phyloP scores from a whole-genome alignment of 352 stramenopile species.

The Phytophthora hibernalis region DNA sequence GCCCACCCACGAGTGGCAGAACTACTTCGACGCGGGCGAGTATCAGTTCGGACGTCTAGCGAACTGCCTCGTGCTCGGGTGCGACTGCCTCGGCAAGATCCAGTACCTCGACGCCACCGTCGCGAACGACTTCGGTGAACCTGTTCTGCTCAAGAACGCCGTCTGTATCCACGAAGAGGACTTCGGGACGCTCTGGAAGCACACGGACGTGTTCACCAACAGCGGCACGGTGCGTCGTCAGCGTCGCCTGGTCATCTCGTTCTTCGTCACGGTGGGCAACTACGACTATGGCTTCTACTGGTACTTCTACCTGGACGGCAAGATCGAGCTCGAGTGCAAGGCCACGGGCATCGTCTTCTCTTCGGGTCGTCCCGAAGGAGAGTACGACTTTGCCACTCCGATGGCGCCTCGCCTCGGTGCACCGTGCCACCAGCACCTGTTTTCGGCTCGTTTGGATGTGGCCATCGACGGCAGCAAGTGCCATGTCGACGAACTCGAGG shows the following conservation, averaged over 20 bases:
- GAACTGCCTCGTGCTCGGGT: constrained; percentile 77
- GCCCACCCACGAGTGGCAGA: constrained; percentile 70
- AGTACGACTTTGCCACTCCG: constrained; percentile 50
- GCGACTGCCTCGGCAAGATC: constrained; percentile 84
- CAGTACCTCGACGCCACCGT: constrained; percentile 84
- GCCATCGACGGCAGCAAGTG: constrained; percentile 65
- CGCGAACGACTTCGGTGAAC: constrained; percentile 60
- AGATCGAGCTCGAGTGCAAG: constrained; percentile 80
- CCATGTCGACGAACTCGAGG: constrained; percentile 56
- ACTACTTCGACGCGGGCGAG: constrained; percentile 82
- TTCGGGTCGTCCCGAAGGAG: constrained; percentile 56
- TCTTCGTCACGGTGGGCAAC: constrained; percentile 82
- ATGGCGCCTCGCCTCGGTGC: constrained; percentile 66
- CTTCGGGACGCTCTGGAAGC: constrained; percentile 79
- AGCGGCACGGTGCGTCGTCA: constrained; percentile 52
- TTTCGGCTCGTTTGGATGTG: constrained; percentile 78
- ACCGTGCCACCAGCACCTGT: constrained; percentile 82
- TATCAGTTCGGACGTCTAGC: constrained; percentile 74
- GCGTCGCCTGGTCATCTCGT: constrained; percentile 76
- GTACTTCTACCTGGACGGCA: constrained; percentile 73
- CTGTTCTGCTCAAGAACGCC: constrained; percentile 60
- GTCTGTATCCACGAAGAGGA: constrained; percentile 90
- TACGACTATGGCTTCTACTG: constrained; percentile 87
- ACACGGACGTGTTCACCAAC: constrained; percentile 45
- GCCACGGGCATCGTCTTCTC: constrained; percentile 80